Evolutionary conservation across 2,329 filamentous ascomycete genomes (phyloP).

Genomic region (Stenocarpella maydis): DNA sequence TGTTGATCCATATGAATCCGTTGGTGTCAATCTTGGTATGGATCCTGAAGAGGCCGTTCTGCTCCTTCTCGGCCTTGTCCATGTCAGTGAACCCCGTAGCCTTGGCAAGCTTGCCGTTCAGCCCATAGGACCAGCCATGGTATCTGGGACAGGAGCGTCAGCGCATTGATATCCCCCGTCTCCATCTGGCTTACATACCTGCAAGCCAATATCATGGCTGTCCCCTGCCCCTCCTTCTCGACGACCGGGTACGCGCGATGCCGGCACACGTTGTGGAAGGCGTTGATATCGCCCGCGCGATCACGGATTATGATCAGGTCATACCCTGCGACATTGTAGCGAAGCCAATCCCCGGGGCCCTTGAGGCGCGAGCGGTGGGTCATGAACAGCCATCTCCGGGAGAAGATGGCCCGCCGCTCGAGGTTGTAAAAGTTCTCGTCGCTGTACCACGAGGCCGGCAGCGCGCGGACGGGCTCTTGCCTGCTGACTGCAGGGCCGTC

Average conservation of each 20-base stretch:
- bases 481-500: slow-evolving; percentile 40
- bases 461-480: slow-evolving; percentile 1
- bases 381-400: slow-evolving; percentile 48
- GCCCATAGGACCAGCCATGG: slow-evolving; percentile 50
- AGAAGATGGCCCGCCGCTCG: slow-evolving; percentile 54
- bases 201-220: slow-evolving; percentile 50
- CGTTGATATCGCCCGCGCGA: slow-evolving; percentile 44
- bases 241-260: slow-evolving; percentile 53
- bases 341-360: slow-evolving; percentile 48
- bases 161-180: background rate
- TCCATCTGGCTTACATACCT: slow-evolving; percentile 47
- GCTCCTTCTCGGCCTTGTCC: slow-evolving; percentile 47
- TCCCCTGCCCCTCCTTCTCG: slow-evolving; percentile 48
- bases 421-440: slow-evolving; percentile 52
- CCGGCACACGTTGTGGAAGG: slow-evolving; percentile 54
- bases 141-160: background rate
- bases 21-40: slow-evolving; percentile 54
- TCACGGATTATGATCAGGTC: slow-evolving; percentile 50
- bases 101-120: slow-evolving; percentile 51
- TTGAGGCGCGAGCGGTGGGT: slow-evolving; percentile 46
- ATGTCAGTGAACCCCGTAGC: slow-evolving; percentile 51
- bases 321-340: slow-evolving; percentile 45
- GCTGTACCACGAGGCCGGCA: slow-evolving; percentile 54
- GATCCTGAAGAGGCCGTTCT: slow-evolving; percentile 55
- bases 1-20: slow-evolving; percentile 60